Conservation (phyloP, 441 rosid genomes). For the California macrophylla region DNA sequence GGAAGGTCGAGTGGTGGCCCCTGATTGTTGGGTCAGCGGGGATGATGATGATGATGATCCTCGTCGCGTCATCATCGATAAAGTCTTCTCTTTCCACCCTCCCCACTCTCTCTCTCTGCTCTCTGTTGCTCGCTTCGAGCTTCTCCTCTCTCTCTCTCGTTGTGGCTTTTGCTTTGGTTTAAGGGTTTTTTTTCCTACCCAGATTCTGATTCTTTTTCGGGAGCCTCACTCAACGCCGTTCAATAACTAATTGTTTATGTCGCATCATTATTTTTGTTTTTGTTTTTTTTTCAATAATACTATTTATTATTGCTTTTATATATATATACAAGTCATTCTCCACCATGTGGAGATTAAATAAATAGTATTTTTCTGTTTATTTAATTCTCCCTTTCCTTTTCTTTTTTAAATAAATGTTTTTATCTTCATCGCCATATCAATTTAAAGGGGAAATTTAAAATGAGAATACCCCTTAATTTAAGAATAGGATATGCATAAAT, state of each 20-base stretch:
- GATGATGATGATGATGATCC: conserved; percentile 17
- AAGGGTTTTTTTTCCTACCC: neutral
- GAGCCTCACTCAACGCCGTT: neutral
- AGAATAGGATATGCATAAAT: too few species aligned
- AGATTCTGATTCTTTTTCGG: neutral
- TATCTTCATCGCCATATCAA: too few species aligned
- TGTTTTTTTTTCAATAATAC: too few species aligned
- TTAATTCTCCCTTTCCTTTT: too few species aligned
- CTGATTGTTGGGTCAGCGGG: neutral
- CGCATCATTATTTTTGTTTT: neutral
- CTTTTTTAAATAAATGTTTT: too few species aligned
- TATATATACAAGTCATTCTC: too few species aligned
- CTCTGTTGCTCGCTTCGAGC: neutral
- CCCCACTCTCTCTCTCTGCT: neutral
- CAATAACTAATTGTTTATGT: neutral
- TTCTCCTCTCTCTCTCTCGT: neutral
- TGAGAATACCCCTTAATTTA: too few species aligned
- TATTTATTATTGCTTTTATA: too few species aligned
- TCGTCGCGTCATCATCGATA: neutral
- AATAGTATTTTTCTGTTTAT: too few species aligned
- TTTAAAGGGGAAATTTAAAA: too few species aligned
- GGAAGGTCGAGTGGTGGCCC: conserved; percentile 24
- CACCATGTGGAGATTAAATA: too few species aligned
- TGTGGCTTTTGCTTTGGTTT: neutral
- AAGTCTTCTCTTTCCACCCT: neutral